Evolutionary conservation across 192 early-diverging fungal species (phyloP).

Genomic region (Coemansia reversa): DNA sequence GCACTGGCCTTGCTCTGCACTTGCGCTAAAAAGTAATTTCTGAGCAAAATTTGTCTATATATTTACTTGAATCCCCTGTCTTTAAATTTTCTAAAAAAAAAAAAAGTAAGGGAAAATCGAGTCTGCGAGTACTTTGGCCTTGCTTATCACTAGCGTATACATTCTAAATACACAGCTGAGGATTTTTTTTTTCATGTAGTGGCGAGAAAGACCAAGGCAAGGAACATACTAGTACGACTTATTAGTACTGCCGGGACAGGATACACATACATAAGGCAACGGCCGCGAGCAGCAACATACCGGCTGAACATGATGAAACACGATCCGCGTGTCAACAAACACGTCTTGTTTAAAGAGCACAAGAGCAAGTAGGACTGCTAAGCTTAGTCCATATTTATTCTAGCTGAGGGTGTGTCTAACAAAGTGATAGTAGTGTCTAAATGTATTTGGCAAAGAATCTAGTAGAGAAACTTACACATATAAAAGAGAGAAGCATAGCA

Average conservation of each 20-base stretch:
- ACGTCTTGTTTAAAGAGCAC: slow-evolving; percentile 84
- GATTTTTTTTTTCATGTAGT: slow-evolving; percentile 40
- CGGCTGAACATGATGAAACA: slow-evolving; percentile 92
- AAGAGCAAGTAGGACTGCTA: slow-evolving; percentile 63
- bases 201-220: slow-evolving; percentile 83
- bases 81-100: not conserved
- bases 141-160: not conserved
- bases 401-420: not conserved
- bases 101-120: not conserved
- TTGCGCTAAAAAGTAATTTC: not conserved
- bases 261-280: slow-evolving; percentile 81
- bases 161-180: not conserved
- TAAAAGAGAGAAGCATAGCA: not conserved
- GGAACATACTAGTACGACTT: slow-evolving; percentile 83
- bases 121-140: not conserved
- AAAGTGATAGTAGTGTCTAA: not conserved
- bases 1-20: not conserved
- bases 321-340: slow-evolving; percentile 87
- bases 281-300: slow-evolving; percentile 69
- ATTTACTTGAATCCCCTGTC: not conserved
- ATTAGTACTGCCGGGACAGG: slow-evolving; percentile 89
- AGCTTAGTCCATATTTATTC: not conserved
- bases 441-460: not conserved
- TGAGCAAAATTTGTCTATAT: not conserved
- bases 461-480: not conserved